Conservation (phyloP, 495 filamentous ascomycete species). For the Lophiotrema nucula region DNA sequence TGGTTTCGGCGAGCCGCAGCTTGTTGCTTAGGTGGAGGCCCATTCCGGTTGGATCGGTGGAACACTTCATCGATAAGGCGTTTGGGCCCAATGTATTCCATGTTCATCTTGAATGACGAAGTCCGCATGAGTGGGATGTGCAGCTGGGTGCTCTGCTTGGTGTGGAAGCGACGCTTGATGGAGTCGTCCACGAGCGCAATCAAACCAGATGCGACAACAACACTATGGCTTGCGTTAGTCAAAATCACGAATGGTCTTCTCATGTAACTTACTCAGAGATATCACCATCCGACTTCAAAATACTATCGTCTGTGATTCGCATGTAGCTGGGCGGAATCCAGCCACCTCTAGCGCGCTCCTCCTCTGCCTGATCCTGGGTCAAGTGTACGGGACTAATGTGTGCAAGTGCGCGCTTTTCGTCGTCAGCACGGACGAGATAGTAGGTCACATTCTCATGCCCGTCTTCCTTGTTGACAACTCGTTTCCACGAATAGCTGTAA, state of each 20-base stretch:
- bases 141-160: constrained; percentile 59
- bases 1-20: background rate
- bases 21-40: constrained; percentile 17
- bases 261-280: constrained; percentile 83
- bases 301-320: constrained; percentile 73
- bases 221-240: constrained; percentile 52
- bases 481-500: constrained; percentile 79
- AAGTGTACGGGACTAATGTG: constrained; percentile 81
- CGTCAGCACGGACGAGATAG: constrained; percentile 69
- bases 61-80: constrained; percentile 79
- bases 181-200: constrained; percentile 90
- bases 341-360: constrained; percentile 76
- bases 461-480: constrained; percentile 62
- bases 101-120: constrained; percentile 58
- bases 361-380: constrained; percentile 64
- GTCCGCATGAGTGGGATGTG: constrained; percentile 54
- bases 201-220: constrained; percentile 86
- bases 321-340: constrained; percentile 90
- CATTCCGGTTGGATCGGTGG: constrained; percentile 46
- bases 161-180: constrained; percentile 77
- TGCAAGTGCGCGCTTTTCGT: constrained; percentile 61
- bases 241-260: constrained; percentile 2
- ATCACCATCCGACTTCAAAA: constrained; percentile 69
- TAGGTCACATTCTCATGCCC: constrained; percentile 65
- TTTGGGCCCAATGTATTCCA: constrained; percentile 68